A percentile compares a stretch with the other conserved stretches of the same genome.
phyloP scores from a whole-genome alignment of 1,284 basidiomycete genomes.

The Tilletia setariae region DNA sequence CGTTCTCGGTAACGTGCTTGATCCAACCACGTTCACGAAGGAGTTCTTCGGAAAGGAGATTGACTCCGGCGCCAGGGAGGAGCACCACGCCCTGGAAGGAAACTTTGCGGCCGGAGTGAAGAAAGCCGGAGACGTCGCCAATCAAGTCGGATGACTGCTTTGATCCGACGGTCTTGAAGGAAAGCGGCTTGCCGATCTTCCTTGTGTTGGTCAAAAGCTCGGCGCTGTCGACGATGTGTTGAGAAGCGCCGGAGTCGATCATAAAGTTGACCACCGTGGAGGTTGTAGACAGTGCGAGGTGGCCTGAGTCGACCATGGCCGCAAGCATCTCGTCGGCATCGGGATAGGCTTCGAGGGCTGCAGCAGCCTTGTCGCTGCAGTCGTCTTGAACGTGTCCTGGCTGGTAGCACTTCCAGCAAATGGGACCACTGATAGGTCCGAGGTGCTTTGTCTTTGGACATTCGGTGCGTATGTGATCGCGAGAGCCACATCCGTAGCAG shows the following conservation, averaged over 20 bases:
- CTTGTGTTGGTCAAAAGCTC: not conserved
- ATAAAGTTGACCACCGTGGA: not conserved
- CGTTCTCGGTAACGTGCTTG: too few species aligned
- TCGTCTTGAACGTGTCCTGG: too few species aligned
- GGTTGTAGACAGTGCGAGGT: not conserved
- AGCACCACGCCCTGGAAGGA: not conserved
- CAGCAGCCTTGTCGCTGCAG: too few species aligned
- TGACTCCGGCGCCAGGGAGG: not conserved
- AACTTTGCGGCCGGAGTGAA: not conserved
- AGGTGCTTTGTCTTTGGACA: not conserved
- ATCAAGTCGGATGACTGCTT: too few species aligned
- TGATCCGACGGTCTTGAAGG: not conserved
- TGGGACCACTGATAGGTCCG: not conserved
- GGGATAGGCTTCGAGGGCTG: too few species aligned
- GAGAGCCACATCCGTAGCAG: not conserved
- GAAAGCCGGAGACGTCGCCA: not conserved
- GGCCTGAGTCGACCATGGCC: too few species aligned
- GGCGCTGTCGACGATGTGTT: not conserved
- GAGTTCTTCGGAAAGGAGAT: too few species aligned
- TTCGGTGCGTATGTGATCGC: not conserved
- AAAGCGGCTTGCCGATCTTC: not conserved
- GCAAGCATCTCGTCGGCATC: too few species aligned
- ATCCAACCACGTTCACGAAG: too few species aligned
- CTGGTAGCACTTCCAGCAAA: not conserved
- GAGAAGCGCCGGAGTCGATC: not conserved